phyloP scores from a whole-genome alignment of 441 rosid species.

The Erodium texanum region DNA sequence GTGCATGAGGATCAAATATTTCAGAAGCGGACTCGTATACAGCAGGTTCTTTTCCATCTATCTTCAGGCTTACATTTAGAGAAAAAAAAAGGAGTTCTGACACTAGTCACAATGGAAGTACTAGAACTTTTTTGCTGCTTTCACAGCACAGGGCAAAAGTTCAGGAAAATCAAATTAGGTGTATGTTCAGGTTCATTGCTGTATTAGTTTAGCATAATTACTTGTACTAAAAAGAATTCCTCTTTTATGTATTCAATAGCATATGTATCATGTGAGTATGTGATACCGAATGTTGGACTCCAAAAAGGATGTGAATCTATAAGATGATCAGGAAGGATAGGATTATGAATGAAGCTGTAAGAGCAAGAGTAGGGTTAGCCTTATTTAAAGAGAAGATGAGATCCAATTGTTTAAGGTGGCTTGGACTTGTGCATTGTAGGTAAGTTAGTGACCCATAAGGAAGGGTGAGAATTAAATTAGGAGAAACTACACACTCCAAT shows the following conservation, averaged over 20 bases:
- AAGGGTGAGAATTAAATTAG: background rate
- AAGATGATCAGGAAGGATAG: background rate
- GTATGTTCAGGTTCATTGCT: background rate
- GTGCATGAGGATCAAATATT: conserved; percentile 82
- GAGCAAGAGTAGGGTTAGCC: background rate
- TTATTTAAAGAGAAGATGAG: background rate
- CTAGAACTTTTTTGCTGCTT: background rate
- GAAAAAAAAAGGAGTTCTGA: background rate
- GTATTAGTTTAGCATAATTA: background rate
- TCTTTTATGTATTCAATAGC: background rate
- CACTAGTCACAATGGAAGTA: background rate
- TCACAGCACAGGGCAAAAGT: background rate
- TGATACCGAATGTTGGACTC: background rate
- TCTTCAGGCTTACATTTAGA: background rate
- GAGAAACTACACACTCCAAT: background rate
- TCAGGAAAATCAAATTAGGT: background rate
- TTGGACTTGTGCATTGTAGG: background rate
- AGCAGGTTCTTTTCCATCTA: conserved; percentile 39
- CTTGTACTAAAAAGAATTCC: background rate
- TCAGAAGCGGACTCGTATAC: conserved; percentile 86
- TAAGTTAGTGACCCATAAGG: background rate
- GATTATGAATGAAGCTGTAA: background rate
- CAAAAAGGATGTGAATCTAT: background rate
- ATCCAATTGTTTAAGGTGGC: background rate
- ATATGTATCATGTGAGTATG: background rate